Percentiles rank a stretch among this genome's conserved stretches.
These are phyloP conservation scores for Aspergillus conjunctus DNA, from an alignment of 495 filamentous ascomycete species.

Conservation along the genomic window DNA sequence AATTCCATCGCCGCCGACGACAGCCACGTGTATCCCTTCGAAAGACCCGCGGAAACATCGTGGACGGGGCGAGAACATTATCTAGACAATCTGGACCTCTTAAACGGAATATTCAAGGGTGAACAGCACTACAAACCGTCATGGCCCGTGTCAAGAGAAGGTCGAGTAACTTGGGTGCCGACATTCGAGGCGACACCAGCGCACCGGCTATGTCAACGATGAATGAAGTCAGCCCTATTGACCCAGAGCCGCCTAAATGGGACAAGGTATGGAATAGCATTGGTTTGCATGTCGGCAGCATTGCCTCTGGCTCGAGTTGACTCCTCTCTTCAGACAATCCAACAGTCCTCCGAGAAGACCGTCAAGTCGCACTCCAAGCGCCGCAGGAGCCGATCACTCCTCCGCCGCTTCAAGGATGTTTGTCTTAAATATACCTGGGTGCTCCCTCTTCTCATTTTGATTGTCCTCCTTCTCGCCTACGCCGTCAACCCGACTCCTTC, in stretches of 20 bases:
- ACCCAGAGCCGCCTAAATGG: slow-evolving; percentile 41
- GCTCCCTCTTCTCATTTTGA: slow-evolving; percentile 71
- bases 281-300: not conserved
- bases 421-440: slow-evolving; percentile 79
- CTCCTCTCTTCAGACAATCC: slow-evolving; percentile 25
- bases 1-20: not conserved
- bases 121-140: not conserved
- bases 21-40: slow-evolving; percentile 1
- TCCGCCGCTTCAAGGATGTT: slow-evolving; percentile 66
- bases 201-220: slow-evolving; percentile 57
- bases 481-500: slow-evolving; percentile 74
- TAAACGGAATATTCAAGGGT: not conserved
- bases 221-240: slow-evolving; percentile 50
- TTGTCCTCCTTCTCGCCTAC: slow-evolving; percentile 66
- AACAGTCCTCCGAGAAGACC: slow-evolving; percentile 34
- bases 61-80: not conserved
- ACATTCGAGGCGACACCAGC: slow-evolving; percentile 55
- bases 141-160: slow-evolving; percentile 51
- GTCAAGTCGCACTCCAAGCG: slow-evolving; percentile 48
- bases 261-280: slow-evolving; percentile 39
- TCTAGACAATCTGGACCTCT: not conserved
- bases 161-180: slow-evolving; percentile 52
- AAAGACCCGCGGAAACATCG: not conserved
- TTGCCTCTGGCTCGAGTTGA: slow-evolving; percentile 22
- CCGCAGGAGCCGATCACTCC: slow-evolving; percentile 57